A percentile compares a stretch with the other conserved stretches of the same genome.
phyloP scores from a whole-genome alignment of 768 basidiomycete species.

The Rhodotorula sphaerocarpa region DNA sequence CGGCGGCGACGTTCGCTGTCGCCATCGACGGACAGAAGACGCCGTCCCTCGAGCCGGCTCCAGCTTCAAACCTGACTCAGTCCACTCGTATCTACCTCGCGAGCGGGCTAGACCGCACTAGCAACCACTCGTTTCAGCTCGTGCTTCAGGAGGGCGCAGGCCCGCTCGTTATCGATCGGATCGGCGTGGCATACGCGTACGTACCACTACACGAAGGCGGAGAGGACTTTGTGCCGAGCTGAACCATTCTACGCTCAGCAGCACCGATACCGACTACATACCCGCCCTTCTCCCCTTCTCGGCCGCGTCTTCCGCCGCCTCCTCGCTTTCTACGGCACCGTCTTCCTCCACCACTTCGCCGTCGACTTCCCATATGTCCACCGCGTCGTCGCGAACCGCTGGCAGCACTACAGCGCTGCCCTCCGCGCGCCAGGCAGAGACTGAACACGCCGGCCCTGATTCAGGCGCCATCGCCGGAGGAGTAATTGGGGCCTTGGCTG shows the following conservation, averaged over 20 bases:
- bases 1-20: not conserved
- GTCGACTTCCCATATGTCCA: too few relatives aligned
- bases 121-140: not conserved
- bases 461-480: too few relatives aligned
- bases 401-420: too few relatives aligned
- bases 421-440: too few relatives aligned
- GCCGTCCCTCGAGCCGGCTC: too few relatives aligned
- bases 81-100: not conserved
- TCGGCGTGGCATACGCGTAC: conserved; percentile 15
- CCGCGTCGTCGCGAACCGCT: not conserved
- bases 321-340: not conserved
- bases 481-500: too few relatives aligned
- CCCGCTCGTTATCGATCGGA: not conserved
- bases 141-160: not conserved
- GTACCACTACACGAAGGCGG: not conserved
- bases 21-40: not conserved
- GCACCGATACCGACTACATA: too few relatives aligned
- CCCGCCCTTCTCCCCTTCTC: not conserved
- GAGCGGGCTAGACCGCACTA: not conserved
- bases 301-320: too few relatives aligned
- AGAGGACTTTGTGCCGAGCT: not conserved
- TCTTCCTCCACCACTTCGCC: conserved; percentile 2
- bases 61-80: not conserved
- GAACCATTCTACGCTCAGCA: not conserved
- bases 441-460: too few relatives aligned